phyloP scores from a whole-genome alignment of 1,284 basidiomycete species.

The Rhodotorula sp. region DNA sequence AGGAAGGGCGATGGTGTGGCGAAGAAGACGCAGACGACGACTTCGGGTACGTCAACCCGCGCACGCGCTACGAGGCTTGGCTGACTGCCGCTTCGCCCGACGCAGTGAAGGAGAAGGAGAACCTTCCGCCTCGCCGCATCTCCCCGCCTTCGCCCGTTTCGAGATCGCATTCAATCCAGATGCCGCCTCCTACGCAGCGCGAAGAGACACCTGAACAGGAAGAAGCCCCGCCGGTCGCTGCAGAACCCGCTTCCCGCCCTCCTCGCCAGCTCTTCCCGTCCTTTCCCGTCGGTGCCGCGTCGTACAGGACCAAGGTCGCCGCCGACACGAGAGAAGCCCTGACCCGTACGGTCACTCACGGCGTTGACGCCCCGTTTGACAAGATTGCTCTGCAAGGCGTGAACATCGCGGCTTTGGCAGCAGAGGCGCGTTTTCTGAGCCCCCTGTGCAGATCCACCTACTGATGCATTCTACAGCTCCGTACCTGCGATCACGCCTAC shows the following conservation, averaged over 20 bases:
- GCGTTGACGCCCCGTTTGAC: not conserved
- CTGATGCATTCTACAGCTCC: not conserved
- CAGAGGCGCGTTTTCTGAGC: not conserved
- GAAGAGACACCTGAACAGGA: too few relatives aligned
- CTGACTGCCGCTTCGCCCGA: too few relatives aligned
- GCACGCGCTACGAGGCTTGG: too few relatives aligned
- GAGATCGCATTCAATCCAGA: not conserved
- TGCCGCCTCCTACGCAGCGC: too few relatives aligned
- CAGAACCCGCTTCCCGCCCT: not conserved
- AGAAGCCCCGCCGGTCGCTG: too few relatives aligned
- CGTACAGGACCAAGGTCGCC: too few relatives aligned
- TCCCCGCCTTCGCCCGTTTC: not conserved
- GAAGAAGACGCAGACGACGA: too few relatives aligned
- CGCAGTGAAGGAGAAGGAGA: too few relatives aligned
- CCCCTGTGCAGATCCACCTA: not conserved
- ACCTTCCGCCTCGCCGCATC: not conserved
- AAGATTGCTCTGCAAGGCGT: not conserved
- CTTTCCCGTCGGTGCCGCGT: not conserved
- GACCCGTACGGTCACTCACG: not conserved
- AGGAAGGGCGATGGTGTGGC: too few relatives aligned
- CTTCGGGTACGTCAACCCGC: too few relatives aligned
- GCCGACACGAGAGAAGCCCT: not conserved
- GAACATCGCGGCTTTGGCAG: not conserved
- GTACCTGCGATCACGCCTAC: constrained; percentile 1
- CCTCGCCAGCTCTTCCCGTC: not conserved